A percentile compares a stretch with the other conserved stretches of the same genome.
These are phyloP conservation scores for Lachancea kluyveri DNA, from an alignment of 805 yeast genomes.

Conservation along the genomic window DNA sequence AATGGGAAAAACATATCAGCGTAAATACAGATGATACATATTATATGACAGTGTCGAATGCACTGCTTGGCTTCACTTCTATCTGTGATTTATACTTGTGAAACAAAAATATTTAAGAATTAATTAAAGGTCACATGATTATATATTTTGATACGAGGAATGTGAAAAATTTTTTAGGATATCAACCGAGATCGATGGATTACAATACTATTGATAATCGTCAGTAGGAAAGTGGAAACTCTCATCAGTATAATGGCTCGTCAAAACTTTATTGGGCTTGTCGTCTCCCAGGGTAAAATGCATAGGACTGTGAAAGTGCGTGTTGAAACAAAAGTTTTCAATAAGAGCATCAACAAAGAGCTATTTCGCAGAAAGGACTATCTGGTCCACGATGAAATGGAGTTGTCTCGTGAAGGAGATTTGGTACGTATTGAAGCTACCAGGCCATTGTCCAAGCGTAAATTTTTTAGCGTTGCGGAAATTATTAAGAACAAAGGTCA, in stretches of 20 bases:
- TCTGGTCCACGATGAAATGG: constrained; percentile 90
- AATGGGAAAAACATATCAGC: no score
- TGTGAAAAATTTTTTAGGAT: no score
- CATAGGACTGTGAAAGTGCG: constrained; percentile 91
- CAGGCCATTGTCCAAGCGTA: constrained; percentile 76
- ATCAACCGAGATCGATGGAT: no score
- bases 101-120: no score
- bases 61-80: no score
- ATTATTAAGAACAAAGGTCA: constrained; percentile 86
- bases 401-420: constrained; percentile 91
- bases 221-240: no score
- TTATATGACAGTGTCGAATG: no score
- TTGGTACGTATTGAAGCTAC: constrained; percentile 87
- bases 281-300: constrained; percentile 95
- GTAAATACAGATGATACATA: no score
- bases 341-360: constrained; percentile 67
- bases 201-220: no score
- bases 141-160: no score
- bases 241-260: constrained; percentile 61
- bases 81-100: no score
- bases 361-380: constrained; percentile 73
- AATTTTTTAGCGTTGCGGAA: constrained; percentile 88
- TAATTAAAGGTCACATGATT: no score
- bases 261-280: constrained; percentile 88
- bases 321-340: constrained; percentile 70